phyloP scores from a whole-genome alignment of 495 filamentous ascomycete species.

The Elasticomyces elasticus region DNA sequence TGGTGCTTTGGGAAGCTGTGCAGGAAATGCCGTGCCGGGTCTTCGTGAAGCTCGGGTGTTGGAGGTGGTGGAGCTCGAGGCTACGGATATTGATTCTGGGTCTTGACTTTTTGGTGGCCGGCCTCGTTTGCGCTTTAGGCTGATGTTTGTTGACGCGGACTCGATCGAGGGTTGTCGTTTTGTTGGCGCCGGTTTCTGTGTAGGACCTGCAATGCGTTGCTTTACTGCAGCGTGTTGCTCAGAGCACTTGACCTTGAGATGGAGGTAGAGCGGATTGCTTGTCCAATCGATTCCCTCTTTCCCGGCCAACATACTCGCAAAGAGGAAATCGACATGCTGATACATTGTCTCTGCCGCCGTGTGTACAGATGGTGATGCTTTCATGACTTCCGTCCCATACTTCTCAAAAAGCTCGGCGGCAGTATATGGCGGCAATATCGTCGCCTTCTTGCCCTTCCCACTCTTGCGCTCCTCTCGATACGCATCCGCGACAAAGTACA shows the following conservation, averaged over 20 bases:
- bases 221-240: constrained; percentile 15
- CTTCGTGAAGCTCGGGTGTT: not conserved
- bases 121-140: constrained; percentile 16
- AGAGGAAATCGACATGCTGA: constrained; percentile 45
- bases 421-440: constrained; percentile 11
- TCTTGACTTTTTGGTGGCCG: not conserved
- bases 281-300: constrained; percentile 48
- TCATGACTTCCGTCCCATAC: constrained; percentile 22
- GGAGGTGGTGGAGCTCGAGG: not conserved
- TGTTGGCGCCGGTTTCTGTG: not conserved
- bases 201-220: not conserved
- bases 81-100: not conserved
- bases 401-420: constrained; percentile 28
- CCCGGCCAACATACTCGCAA: constrained; percentile 48
- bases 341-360: constrained; percentile 44
- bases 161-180: not conserved
- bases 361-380: constrained; percentile 27
- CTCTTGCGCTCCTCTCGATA: constrained; percentile 22
- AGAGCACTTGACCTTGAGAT: constrained; percentile 43
- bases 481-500: constrained; percentile 58
- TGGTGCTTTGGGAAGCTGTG: not conserved
- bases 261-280: constrained; percentile 42
- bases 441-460: constrained; percentile 13
- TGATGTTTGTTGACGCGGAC: constrained; percentile 8
- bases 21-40: not conserved